Base-by-base conservation (phyloP, 2,329 filamentous ascomycete genomes). In the Leptographium procerum region DNA sequence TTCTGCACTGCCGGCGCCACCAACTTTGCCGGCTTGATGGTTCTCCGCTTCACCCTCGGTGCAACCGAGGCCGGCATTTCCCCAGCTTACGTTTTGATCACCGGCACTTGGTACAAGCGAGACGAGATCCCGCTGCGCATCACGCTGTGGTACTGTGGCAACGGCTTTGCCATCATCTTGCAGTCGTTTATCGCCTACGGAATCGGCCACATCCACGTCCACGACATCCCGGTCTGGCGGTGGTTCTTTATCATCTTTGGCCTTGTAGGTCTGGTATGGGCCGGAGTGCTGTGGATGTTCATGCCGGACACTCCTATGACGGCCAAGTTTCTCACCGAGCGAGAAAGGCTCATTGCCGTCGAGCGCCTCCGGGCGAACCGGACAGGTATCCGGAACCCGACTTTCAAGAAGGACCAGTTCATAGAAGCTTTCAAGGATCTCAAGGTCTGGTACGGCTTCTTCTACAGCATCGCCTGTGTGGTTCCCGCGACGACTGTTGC, bases 271-370 rank as follows among this genome's bases (percentile, higher is more conserved):
- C 74, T 83, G 7, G 68, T 73, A 1, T 80, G 78, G 60, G 74
- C 78, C 1, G 63, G 73, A 0, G 65, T 78, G 14, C 76, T 86
- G 6, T 74, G 81, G 68, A 57, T 77, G 22, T 77, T 79, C 56
- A 83, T 87, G 75, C 85, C 85, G 0, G 84, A 87, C 63, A 84
- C 81, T 0, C 84, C 84, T 0, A 77, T 84, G 65, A 75, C 80
- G 26, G 77, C 82, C 1, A 80, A 77, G 24, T 85, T 84, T 54
- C 72, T 86, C 2, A 73, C 70, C 0, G 74, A 78, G 4, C 71
- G 79, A 16, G 82, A 86, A 52, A 83, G 80, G 58, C 64, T 82
- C 0, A 69, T 84, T 11, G 81, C 82, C 0, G 75, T 85, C 13
- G 82, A 85, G 64, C 72, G 82, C 52, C 65, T 81, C 14, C 69